phyloP scores from a whole-genome alignment of 768 basidiomycete genomes.

The Auriscalpium microsporum region DNA sequence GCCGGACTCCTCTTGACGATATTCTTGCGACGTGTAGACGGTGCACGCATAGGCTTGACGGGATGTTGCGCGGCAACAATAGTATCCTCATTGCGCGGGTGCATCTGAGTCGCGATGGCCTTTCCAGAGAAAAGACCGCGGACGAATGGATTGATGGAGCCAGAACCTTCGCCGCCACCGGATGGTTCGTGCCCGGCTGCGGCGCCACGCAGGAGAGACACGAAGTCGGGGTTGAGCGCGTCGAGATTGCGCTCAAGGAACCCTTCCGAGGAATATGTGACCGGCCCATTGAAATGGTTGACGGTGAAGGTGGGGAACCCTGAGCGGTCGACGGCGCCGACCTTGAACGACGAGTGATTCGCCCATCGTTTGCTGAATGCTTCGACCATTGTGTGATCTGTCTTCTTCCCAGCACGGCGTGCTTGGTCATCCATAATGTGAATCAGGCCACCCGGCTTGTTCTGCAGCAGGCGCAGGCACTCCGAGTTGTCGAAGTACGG shows the following conservation, averaged over 20 bases:
- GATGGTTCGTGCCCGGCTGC: conserved; percentile 26
- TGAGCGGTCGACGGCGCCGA: conserved; percentile 62
- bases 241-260: conserved; percentile 89
- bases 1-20: conserved; percentile 58
- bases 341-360: conserved; percentile 87
- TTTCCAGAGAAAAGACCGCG: conserved; percentile 83
- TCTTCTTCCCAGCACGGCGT: conserved; percentile 78
- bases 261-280: conserved; percentile 84
- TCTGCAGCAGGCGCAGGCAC: conserved; percentile 78
- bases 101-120: conserved; percentile 85
- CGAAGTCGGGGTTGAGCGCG: conserved; percentile 87
- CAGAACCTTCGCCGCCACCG: conserved; percentile 56
- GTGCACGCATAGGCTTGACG: conserved; percentile 89
- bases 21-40: conserved; percentile 78
- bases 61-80: conserved; percentile 92
- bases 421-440: conserved; percentile 99
- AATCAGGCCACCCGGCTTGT: conserved; percentile 82
- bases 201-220: conserved; percentile 75
- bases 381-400: conserved; percentile 89
- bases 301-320: conserved; percentile 85
- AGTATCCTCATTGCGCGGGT: conserved; percentile 89
- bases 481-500: conserved; percentile 90
- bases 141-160: conserved; percentile 86
- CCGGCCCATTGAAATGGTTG: conserved; percentile 85
- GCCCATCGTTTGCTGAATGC: conserved; percentile 92